A percentile compares a stretch with the other conserved stretches of the same genome.
Evolutionary conservation across 2,329 filamentous ascomycete genomes (phyloP).

Genomic region (Paracorniculantispora psalliotae): DNA sequence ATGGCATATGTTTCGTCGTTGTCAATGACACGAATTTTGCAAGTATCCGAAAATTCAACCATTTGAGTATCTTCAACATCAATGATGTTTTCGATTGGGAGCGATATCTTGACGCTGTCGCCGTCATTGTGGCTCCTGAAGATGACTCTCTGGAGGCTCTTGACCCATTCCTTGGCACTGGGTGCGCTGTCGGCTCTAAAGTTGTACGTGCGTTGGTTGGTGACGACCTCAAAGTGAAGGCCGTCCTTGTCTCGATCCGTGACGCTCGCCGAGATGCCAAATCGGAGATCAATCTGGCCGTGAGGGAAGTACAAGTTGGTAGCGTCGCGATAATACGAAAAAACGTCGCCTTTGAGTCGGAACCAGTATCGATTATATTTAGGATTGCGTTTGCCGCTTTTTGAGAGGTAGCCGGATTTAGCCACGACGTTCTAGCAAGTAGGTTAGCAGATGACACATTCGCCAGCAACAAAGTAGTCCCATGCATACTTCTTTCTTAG

Average conservation of each 20-base stretch:
- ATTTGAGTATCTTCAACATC: conserved; percentile 91
- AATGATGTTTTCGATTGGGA: conserved; percentile 83
- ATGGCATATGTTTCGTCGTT: conserved; percentile 92
- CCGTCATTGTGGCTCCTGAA: conserved; percentile 95
- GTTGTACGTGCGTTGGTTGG: conserved; percentile 75
- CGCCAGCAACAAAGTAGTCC: background rate
- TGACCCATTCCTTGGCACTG: conserved; percentile 95
- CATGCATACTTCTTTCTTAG: conserved; percentile 81
- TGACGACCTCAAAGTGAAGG: conserved; percentile 73
- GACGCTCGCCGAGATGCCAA: conserved; percentile 81
- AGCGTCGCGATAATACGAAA: conserved; percentile 82
- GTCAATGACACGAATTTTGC: conserved; percentile 89
- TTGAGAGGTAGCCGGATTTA: conserved; percentile 85
- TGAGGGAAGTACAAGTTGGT: conserved; percentile 87
- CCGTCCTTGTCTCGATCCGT: conserved; percentile 73
- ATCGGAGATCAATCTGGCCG: conserved; percentile 86
- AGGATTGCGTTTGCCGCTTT: conserved; percentile 82
- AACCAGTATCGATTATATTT: conserved; percentile 93
- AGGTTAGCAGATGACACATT: background rate
- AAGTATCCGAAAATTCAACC: conserved; percentile 85
- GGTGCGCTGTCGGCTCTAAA: conserved; percentile 83
- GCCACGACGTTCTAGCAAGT: conserved; percentile 57
- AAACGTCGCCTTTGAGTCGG: conserved; percentile 80
- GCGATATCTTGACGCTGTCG: conserved; percentile 91
- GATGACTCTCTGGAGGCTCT: conserved; percentile 87